These are phyloP conservation scores for Trametes elegans DNA, from an alignment of 768 basidiomycete genomes.

Conservation along the genomic window DNA sequence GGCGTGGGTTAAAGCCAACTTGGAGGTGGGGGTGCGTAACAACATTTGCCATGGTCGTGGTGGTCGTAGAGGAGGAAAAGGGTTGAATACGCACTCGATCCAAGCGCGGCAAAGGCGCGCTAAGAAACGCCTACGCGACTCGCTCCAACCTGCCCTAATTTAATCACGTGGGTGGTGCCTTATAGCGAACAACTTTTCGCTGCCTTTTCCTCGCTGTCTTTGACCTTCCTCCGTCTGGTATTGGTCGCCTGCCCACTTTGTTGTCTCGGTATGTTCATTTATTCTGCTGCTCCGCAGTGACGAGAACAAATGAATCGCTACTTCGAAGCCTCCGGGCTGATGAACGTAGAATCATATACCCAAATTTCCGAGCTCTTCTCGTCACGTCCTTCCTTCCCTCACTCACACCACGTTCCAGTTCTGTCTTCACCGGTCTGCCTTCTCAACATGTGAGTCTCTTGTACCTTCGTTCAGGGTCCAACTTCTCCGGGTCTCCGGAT, in stretches of 20 bases:
- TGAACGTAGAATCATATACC: slow-evolving; percentile 75
- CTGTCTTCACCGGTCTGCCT: not conserved
- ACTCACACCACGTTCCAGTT: slow-evolving; percentile 16
- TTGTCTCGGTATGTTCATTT: slow-evolving; percentile 21
- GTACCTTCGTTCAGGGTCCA: too few species aligned
- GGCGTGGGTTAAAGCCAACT: slow-evolving; percentile 59
- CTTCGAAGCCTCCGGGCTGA: slow-evolving; percentile 70
- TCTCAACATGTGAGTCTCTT: slow-evolving; percentile 36
- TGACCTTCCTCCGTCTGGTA: not conserved
- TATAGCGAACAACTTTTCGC: slow-evolving; percentile 26
- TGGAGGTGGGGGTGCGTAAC: slow-evolving; percentile 50
- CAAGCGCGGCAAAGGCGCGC: slow-evolving; percentile 16
- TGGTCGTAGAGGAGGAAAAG: slow-evolving; percentile 18
- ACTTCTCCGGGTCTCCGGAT: slow-evolving; percentile 29
- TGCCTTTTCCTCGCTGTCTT: slow-evolving; percentile 15
- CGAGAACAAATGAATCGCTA: slow-evolving; percentile 82
- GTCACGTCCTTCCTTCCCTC: slow-evolving; percentile 10
- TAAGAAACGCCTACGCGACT: slow-evolving; percentile 15
- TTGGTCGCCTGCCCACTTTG: not conserved
- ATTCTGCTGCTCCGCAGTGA: slow-evolving; percentile 45
- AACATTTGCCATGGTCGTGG: slow-evolving; percentile 65
- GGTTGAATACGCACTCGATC: slow-evolving; percentile 10
- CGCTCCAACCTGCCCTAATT: slow-evolving; percentile 34
- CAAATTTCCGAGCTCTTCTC: slow-evolving; percentile 79
- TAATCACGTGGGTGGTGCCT: slow-evolving; percentile 32